These are phyloP conservation scores for Tuber aestivum DNA, from an alignment of 495 filamentous ascomycete species.

Conservation along the genomic window DNA sequence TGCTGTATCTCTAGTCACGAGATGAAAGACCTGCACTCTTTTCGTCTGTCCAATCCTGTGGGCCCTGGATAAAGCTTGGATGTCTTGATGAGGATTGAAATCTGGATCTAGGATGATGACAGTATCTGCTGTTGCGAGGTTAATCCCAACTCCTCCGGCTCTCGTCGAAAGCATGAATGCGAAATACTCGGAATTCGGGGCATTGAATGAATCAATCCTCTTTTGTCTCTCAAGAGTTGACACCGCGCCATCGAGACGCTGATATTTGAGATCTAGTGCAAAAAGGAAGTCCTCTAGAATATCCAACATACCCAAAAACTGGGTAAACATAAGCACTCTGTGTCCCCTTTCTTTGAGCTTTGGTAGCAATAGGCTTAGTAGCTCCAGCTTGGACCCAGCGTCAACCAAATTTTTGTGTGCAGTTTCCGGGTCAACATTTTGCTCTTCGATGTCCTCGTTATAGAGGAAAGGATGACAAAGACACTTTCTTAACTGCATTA, in stretches of 20 bases:
- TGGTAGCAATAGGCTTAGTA: constrained; percentile 83
- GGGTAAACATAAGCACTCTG: constrained; percentile 90
- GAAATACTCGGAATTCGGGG: constrained; percentile 71
- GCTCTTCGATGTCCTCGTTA: constrained; percentile 80
- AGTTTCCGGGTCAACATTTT: constrained; percentile 46
- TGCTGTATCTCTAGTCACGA: constrained; percentile 78
- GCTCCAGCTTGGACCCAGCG: constrained; percentile 80
- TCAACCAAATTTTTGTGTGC: constrained; percentile 77
- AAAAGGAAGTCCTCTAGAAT: constrained; percentile 86
- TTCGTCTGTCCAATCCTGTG: constrained; percentile 95
- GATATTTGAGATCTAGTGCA: constrained; percentile 61
- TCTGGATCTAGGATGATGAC: constrained; percentile 98
- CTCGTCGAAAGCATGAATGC: constrained; percentile 89
- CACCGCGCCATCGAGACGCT: constrained; percentile 80
- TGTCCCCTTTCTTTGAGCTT: constrained; percentile 85
- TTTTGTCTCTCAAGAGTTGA: constrained; percentile 80
- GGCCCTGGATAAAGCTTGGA: constrained; percentile 88
- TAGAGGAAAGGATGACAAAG: constrained; percentile 95
- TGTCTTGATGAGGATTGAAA: constrained; percentile 97
- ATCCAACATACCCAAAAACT: constrained; percentile 83
- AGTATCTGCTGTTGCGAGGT: constrained; percentile 92
- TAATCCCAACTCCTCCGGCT: constrained; percentile 94
- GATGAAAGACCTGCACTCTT: constrained; percentile 88
- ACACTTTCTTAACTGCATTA: constrained; percentile 92
- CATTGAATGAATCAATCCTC: constrained; percentile 89